These are phyloP conservation scores for Aspergillus amoenus DNA, from an alignment of 2,329 filamentous ascomycete genomes.

Conservation along the genomic window DNA sequence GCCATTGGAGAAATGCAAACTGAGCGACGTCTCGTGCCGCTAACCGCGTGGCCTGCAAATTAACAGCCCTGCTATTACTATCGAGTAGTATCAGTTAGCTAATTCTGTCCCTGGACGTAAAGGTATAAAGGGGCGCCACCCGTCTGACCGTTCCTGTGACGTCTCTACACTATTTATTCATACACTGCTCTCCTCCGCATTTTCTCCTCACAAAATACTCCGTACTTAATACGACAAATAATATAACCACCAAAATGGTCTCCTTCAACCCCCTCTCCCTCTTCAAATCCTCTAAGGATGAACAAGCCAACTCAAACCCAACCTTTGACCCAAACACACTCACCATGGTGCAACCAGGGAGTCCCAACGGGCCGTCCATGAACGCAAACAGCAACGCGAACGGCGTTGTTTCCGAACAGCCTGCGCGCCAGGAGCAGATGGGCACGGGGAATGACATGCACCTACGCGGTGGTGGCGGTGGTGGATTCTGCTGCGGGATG, in stretches of 20 bases:
- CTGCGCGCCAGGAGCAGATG: slow-evolving; percentile 23
- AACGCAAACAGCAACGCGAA: slow-evolving; percentile 7
- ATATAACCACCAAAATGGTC: slow-evolving; percentile 12
- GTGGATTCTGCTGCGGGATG: slow-evolving; percentile 31
- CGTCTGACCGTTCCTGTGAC: no score
- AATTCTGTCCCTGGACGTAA: no score
- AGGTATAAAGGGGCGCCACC: no score
- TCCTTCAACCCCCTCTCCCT: slow-evolving; percentile 26
- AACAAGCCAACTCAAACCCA: slow-evolving; percentile 12
- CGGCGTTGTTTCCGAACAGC: slow-evolving; percentile 21
- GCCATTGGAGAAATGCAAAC: no score
- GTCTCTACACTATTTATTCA: no score
- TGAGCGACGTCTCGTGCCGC: no score
- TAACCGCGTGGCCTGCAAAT: no score
- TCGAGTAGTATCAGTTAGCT: no score
- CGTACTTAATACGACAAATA: neutral
- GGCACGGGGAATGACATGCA: slow-evolving; percentile 15
- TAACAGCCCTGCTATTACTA: no score
- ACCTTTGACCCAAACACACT: slow-evolving; percentile 28
- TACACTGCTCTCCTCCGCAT: no score
- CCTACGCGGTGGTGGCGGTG: slow-evolving; percentile 29
- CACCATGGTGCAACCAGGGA: slow-evolving; percentile 28
- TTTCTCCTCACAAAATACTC: neutral
- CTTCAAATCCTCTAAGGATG: slow-evolving; percentile 25
- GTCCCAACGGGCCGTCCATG: slow-evolving; percentile 22